Evolutionary conservation across 2,329 filamentous ascomycete species (phyloP).

Genomic region (Pezicula carpinea): DNA sequence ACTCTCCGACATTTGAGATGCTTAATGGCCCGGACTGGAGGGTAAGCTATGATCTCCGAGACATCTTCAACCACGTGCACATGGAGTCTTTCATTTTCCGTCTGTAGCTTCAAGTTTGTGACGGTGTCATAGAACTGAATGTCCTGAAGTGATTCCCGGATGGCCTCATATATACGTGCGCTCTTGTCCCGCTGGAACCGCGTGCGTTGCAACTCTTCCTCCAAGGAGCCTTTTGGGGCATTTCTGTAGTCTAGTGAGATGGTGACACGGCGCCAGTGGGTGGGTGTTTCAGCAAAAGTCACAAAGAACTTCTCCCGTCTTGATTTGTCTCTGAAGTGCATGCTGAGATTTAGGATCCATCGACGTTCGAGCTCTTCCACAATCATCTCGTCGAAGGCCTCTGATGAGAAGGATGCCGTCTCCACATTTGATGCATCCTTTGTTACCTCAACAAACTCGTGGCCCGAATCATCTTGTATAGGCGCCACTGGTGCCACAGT

Average conservation of each 20-base stretch:
- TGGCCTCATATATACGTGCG: slow-evolving; percentile 87
- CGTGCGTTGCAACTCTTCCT: slow-evolving; percentile 72
- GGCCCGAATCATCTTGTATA: slow-evolving; percentile 14
- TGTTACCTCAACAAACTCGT: slow-evolving; percentile 23
- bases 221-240: slow-evolving; percentile 75
- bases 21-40: slow-evolving; percentile 64
- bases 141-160: slow-evolving; percentile 84
- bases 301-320: slow-evolving; percentile 97
- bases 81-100: slow-evolving; percentile 79
- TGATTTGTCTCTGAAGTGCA: slow-evolving; percentile 94
- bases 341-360: slow-evolving; percentile 97
- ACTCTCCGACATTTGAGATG: slow-evolving; percentile 65
- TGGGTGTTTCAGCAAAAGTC: slow-evolving; percentile 79
- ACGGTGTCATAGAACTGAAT: slow-evolving; percentile 97
- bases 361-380: slow-evolving; percentile 77
- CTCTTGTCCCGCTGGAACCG: slow-evolving; percentile 90
- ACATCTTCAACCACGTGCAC: slow-evolving; percentile 97
- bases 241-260: slow-evolving; percentile 90
- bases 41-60: slow-evolving; percentile 82
- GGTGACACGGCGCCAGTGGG: slow-evolving; percentile 80
- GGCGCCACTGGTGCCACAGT: slow-evolving; percentile 3
- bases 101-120: slow-evolving; percentile 92
- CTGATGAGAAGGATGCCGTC: slow-evolving; percentile 25
- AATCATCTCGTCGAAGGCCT: slow-evolving; percentile 56
- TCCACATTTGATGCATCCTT: slow-evolving; percentile 20